A percentile compares a stretch with the other conserved stretches of the same genome.
These are phyloP conservation scores for Endotrypanum monterogeii DNA, from an alignment of 208 protist genomes.

Conservation along the genomic window DNA sequence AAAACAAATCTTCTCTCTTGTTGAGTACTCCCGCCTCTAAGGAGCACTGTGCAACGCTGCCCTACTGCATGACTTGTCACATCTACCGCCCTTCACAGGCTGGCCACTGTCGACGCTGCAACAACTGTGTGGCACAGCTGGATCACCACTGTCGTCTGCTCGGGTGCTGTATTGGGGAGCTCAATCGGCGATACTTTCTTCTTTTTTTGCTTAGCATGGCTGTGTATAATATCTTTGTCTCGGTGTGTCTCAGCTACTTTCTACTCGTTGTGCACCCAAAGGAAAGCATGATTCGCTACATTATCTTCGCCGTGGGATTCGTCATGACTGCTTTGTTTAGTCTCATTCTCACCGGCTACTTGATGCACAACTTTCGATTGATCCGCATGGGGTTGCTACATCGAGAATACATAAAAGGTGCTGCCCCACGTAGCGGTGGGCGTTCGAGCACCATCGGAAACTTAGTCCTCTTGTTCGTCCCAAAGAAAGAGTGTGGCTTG, in stretches of 20 bases:
- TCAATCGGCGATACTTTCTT: constrained; percentile 36
- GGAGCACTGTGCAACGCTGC: constrained; percentile 33
- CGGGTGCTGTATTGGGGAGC: constrained; percentile 37
- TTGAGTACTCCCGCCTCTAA: constrained; percentile 13
- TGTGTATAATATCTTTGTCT: constrained; percentile 12
- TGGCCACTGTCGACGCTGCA: constrained; percentile 33
- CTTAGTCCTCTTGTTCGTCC: constrained; percentile 17
- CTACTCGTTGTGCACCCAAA: constrained; percentile 13
- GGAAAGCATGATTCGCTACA: constrained; percentile 17
- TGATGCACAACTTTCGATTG: constrained; percentile 30
- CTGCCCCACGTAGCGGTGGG: constrained; percentile 15
- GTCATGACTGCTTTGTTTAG: constrained; percentile 14
- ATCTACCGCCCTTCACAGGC: constrained; percentile 32
- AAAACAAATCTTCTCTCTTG: constrained; percentile 15
- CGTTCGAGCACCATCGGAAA: constrained; percentile 25
- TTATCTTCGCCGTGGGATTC: constrained; percentile 21
- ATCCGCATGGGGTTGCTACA: constrained; percentile 36
- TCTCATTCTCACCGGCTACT: constrained; percentile 20
- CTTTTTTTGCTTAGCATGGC: constrained; percentile 23
- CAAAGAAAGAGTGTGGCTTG: constrained; percentile 18
- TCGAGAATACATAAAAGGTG: constrained; percentile 36
- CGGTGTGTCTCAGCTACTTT: constrained; percentile 26
- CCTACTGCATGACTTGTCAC: constrained; percentile 29
- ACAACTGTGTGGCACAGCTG: constrained; percentile 34
- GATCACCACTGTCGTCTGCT: constrained; percentile 36